Conservation (phyloP, 2,329 filamentous ascomycete species). For the Epichloe hybrida region DNA sequence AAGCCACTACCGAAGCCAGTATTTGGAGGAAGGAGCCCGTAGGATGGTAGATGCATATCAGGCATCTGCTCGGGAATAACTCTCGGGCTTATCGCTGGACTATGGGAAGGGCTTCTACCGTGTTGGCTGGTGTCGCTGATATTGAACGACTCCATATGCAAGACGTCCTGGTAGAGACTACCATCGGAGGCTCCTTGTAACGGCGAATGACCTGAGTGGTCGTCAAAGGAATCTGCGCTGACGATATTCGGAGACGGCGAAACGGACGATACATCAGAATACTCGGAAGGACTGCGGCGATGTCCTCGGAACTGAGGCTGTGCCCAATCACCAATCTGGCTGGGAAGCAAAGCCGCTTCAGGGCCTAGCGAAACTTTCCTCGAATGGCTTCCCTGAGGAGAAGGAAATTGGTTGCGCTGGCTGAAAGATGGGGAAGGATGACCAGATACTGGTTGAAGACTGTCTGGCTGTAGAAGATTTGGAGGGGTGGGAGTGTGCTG, state of each 20-base stretch:
- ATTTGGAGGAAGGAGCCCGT: slow-evolving; percentile 28
- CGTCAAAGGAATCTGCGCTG: slow-evolving; percentile 67
- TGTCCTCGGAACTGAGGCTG: slow-evolving; percentile 62
- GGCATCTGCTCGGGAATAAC: slow-evolving; percentile 43
- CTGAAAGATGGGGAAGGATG: slow-evolving; percentile 45
- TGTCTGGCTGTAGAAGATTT: slow-evolving; percentile 38
- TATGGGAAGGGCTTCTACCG: slow-evolving; percentile 70
- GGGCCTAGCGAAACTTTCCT: slow-evolving; percentile 44
- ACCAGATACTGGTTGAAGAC: slow-evolving; percentile 31
- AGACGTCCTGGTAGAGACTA: slow-evolving; percentile 60
- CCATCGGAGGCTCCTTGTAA: slow-evolving; percentile 63
- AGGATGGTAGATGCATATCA: slow-evolving; percentile 33
- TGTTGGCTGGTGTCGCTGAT: slow-evolving; percentile 62
- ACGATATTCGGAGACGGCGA: slow-evolving; percentile 71
- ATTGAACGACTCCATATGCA: slow-evolving; percentile 67
- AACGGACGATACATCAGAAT: slow-evolving; percentile 78
- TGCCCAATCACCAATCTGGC: slow-evolving; percentile 39
- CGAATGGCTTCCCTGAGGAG: slow-evolving; percentile 35
- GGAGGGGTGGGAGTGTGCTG: slow-evolving; percentile 44
- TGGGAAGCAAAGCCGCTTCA: slow-evolving; percentile 40
- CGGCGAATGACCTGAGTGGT: slow-evolving; percentile 61
- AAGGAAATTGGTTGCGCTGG: slow-evolving; percentile 42
- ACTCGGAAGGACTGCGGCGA: slow-evolving; percentile 76
- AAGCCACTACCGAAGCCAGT: slow-evolving; percentile 22
- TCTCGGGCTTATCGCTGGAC: slow-evolving; percentile 51